Conservation (phyloP, 2,329 filamentous ascomycete genomes). For the Phyllosticta paracitricarpa region DNA sequence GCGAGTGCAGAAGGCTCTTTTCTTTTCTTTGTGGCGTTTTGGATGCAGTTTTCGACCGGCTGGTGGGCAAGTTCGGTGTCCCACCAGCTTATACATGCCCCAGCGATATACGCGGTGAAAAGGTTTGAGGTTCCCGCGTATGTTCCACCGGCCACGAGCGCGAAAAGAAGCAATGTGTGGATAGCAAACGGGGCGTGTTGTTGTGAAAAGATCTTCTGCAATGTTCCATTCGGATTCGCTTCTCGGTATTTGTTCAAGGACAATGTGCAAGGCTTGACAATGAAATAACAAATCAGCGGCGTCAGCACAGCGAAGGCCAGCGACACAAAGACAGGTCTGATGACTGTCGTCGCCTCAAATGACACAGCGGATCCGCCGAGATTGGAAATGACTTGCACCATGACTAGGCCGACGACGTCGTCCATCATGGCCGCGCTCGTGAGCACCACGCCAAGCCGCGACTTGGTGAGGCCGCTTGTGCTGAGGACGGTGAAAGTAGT, state of each 20-base stretch:
- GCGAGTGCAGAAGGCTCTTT: neutral
- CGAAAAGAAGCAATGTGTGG: slow-evolving; percentile 43
- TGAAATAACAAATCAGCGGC: slow-evolving; percentile 38
- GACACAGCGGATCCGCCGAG: slow-evolving; percentile 37
- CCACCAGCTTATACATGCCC: slow-evolving; percentile 52
- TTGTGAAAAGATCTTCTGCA: slow-evolving; percentile 19
- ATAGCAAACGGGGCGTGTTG: slow-evolving; percentile 33
- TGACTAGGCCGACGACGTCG: slow-evolving; percentile 66
- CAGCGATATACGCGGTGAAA: slow-evolving; percentile 51
- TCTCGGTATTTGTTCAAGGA: slow-evolving; percentile 25
- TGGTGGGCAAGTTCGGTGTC: slow-evolving; percentile 31
- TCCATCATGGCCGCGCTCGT: slow-evolving; percentile 72
- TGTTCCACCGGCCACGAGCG: slow-evolving; percentile 39
- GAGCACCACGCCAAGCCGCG: slow-evolving; percentile 51
- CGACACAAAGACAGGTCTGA: slow-evolving; percentile 44
- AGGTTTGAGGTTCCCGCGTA: slow-evolving; percentile 55
- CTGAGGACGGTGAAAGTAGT: slow-evolving; percentile 58
- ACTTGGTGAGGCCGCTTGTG: slow-evolving; percentile 48
- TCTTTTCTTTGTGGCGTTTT: neutral
- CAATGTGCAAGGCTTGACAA: slow-evolving; percentile 34
- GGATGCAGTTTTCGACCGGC: neutral
- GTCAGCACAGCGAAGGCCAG: slow-evolving; percentile 42
- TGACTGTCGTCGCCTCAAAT: slow-evolving; percentile 33
- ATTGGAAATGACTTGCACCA: slow-evolving; percentile 66
- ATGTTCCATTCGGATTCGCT: slow-evolving; percentile 12